Percentiles rank a stretch among this genome's conserved stretches.
These are phyloP conservation scores for Bondarzewia mesenterica DNA, from an alignment of 1,284 basidiomycete genomes.

Conservation along the genomic window DNA sequence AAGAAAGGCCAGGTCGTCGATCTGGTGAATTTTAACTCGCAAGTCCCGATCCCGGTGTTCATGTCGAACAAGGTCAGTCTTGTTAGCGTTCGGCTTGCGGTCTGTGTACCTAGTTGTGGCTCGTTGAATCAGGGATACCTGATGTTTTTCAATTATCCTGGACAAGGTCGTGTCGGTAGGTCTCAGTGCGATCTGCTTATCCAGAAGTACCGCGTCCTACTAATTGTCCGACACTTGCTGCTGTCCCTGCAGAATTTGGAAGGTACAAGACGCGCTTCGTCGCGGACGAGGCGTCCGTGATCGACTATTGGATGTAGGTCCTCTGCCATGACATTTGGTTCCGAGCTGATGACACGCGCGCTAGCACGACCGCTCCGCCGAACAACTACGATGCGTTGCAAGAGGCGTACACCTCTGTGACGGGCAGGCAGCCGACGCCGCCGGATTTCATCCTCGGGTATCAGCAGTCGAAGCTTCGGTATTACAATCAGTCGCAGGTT, in stretches of 20 bases:
- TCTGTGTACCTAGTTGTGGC: background rate
- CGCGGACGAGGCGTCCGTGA: slow-evolving; percentile 27
- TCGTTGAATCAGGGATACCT: slow-evolving; percentile 25
- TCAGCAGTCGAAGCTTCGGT: slow-evolving; percentile 35
- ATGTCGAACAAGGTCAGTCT: slow-evolving; percentile 31
- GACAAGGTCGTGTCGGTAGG: slow-evolving; percentile 30
- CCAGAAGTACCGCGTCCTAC: too few species aligned
- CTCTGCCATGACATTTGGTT: background rate
- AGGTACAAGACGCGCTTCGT: slow-evolving; percentile 28
- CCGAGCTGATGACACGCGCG: background rate
- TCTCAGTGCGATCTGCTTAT: background rate
- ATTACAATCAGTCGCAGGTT: slow-evolving; percentile 31
- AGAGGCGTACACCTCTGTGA: slow-evolving; percentile 31
- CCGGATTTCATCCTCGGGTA: slow-evolving; percentile 31
- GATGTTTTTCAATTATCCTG: slow-evolving; percentile 33
- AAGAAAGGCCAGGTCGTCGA: slow-evolving; percentile 36
- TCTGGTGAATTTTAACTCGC: slow-evolving; percentile 32
- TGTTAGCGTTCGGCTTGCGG: background rate
- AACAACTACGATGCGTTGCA: slow-evolving; percentile 33
- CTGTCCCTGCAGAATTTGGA: slow-evolving; percentile 24
- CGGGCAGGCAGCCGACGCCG: slow-evolving; percentile 31
- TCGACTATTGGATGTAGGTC: slow-evolving; percentile 33
- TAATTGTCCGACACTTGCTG: too few species aligned
- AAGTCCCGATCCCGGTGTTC: slow-evolving; percentile 32
- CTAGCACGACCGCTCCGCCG: slow-evolving; percentile 28